Conservation (phyloP, 208 protist species). For the Leishmania tarentolae region DNA sequence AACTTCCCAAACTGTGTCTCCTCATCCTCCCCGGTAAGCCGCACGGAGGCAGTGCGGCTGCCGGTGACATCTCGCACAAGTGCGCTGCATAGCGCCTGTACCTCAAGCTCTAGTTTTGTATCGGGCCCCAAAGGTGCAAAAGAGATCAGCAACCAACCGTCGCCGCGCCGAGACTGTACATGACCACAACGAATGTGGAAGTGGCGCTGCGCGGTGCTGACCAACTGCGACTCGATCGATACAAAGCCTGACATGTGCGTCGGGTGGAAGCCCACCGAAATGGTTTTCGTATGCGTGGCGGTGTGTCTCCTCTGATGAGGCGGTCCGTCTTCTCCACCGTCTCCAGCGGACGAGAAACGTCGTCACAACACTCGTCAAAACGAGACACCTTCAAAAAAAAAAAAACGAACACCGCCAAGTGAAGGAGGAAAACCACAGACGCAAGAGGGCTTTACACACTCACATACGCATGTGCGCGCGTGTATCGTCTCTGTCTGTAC, state of each 20-base stretch:
- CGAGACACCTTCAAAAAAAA: not conserved
- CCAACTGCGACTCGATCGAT: slow-evolving; percentile 78
- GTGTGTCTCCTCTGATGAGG: not conserved
- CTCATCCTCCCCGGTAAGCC: slow-evolving; percentile 60
- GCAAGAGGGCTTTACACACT: not conserved
- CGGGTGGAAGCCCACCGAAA: not conserved
- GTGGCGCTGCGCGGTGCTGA: slow-evolving; percentile 87
- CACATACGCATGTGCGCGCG: not conserved
- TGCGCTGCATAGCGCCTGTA: slow-evolving; percentile 75
- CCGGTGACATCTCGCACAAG: slow-evolving; percentile 82
- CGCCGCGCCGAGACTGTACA: slow-evolving; percentile 64
- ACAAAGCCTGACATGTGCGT: slow-evolving; percentile 45
- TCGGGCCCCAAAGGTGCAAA: slow-evolving; percentile 47
- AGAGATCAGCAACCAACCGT: slow-evolving; percentile 82
- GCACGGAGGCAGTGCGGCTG: slow-evolving; percentile 45
- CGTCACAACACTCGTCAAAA: not conserved
- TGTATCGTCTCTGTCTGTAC: not conserved
- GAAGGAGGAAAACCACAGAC: not conserved
- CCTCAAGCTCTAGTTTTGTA: slow-evolving; percentile 53
- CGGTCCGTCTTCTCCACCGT: no score
- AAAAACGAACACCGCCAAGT: not conserved
- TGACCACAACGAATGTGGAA: slow-evolving; percentile 72
- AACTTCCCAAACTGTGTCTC: slow-evolving; percentile 74
- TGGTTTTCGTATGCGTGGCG: not conserved
- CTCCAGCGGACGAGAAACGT: slow-evolving; percentile 8